phyloP scores from a whole-genome alignment of 176 grass and related monocot genomes.

The Rhynchospora pubera region DNA sequence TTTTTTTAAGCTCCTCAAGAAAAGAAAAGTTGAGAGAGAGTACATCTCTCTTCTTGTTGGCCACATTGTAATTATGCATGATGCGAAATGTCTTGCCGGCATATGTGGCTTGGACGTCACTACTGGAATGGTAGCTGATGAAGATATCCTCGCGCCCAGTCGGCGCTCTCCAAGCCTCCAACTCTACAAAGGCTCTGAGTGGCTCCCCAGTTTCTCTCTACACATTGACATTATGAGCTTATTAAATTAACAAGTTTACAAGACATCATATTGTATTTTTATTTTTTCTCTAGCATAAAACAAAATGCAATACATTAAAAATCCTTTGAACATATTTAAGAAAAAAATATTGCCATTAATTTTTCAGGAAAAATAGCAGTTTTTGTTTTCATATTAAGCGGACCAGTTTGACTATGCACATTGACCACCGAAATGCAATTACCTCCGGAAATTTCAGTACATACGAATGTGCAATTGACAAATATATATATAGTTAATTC shows the following conservation, averaged over 20 bases:
- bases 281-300: too few species aligned
- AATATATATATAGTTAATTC: too few species aligned
- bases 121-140: slow-evolving; percentile 35
- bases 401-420: too few species aligned
- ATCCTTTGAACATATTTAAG: too few species aligned
- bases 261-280: too few species aligned
- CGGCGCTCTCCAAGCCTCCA: slow-evolving; percentile 28
- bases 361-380: too few species aligned
- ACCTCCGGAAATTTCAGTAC: background rate
- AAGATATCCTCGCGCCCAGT: slow-evolving; percentile 40
- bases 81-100: slow-evolving; percentile 39
- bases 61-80: slow-evolving; percentile 28
- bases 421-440: background rate
- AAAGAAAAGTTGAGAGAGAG: too few species aligned
- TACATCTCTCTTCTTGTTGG: slow-evolving; percentile 34
- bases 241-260: too few species aligned
- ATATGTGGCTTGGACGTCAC: slow-evolving; percentile 38
- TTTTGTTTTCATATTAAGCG: too few species aligned
- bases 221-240: background rate
- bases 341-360: too few species aligned
- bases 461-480: too few species aligned
- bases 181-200: slow-evolving; percentile 31
- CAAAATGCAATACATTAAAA: too few species aligned
- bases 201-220: slow-evolving; percentile 39
- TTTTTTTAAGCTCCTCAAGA: background rate